Conservation (phyloP, 139 green algal genomes). For the Trebouxia sp. region DNA sequence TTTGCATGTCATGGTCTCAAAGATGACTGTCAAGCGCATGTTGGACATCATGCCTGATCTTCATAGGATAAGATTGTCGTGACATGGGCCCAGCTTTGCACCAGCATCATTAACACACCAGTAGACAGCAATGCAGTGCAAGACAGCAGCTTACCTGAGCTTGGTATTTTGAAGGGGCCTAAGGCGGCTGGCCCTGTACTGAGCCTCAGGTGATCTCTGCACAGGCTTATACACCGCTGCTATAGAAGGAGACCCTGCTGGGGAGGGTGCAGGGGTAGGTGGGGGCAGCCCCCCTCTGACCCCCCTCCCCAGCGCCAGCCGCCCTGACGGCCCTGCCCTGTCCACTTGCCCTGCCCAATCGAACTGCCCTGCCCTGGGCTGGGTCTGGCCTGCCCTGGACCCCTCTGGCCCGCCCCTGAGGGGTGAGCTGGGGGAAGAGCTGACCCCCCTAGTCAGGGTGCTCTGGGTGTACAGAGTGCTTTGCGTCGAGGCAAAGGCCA, state of each 20-base stretch:
- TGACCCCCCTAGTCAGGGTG: background rate
- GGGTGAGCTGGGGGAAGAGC: background rate
- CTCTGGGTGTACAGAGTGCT: background rate
- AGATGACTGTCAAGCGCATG: no score
- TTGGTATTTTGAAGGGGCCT: background rate
- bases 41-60: no score
- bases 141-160: no score
- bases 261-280: slow-evolving; percentile 15
- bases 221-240: slow-evolving; percentile 9
- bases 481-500: background rate
- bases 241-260: background rate
- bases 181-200: slow-evolving; percentile 25
- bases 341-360: background rate
- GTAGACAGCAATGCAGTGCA: no score
- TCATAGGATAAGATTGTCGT: no score
- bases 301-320: background rate
- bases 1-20: no score
- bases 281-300: background rate
- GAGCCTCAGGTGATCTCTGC: background rate
- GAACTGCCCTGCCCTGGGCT: background rate
- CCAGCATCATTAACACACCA: no score
- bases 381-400: background rate
- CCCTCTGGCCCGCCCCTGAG: background rate
- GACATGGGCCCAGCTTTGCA: no score
- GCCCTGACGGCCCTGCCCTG: background rate